phyloP scores from a whole-genome alignment of 2,329 filamentous ascomycete genomes.

The Hypocrella siamensis region DNA sequence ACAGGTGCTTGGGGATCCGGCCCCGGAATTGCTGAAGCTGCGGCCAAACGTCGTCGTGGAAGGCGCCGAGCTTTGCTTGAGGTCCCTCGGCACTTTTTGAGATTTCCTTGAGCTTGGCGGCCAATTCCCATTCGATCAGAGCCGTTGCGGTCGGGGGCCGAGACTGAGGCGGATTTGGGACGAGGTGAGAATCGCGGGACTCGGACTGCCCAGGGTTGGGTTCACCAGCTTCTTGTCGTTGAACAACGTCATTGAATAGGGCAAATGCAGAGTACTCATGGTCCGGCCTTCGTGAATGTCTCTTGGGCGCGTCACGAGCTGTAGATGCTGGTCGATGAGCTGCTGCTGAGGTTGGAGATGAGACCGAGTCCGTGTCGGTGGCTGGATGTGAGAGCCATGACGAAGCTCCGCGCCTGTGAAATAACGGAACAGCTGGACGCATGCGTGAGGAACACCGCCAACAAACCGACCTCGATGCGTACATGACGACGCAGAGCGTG shows the following conservation, averaged over 20 bases:
- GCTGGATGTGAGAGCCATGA: conserved; percentile 11
- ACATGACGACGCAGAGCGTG: conserved; percentile 15
- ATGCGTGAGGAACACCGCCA: conserved; percentile 17
- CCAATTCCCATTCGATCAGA: conserved; percentile 14
- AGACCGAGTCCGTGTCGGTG: too few relatives aligned
- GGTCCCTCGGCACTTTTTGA: conserved; percentile 4
- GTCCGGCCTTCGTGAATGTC: not conserved
- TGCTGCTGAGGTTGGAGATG: not conserved
- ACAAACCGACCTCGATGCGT: conserved; percentile 18
- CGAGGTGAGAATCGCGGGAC: too few relatives aligned
- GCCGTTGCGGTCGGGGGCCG: conserved; percentile 3
- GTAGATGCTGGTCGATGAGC: not conserved
- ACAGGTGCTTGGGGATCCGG: conserved; percentile 14
- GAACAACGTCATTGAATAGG: conserved; percentile 21
- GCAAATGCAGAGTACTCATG: conserved; percentile 13
- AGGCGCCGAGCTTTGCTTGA: conserved; percentile 9
- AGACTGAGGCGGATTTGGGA: too few relatives aligned
- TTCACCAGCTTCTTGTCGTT: conserved; percentile 1
- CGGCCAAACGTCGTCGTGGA: conserved; percentile 15
- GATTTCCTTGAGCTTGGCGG: conserved; percentile 13
- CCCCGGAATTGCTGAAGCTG: conserved; percentile 11
- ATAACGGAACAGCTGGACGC: conserved; percentile 5
- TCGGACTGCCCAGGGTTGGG: not conserved
- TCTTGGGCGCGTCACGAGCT: not conserved
- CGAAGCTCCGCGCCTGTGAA: not conserved